Evolutionary conservation across 1,284 basidiomycete genomes (phyloP).

Genomic region (Rhodotorula glutinis): DNA sequence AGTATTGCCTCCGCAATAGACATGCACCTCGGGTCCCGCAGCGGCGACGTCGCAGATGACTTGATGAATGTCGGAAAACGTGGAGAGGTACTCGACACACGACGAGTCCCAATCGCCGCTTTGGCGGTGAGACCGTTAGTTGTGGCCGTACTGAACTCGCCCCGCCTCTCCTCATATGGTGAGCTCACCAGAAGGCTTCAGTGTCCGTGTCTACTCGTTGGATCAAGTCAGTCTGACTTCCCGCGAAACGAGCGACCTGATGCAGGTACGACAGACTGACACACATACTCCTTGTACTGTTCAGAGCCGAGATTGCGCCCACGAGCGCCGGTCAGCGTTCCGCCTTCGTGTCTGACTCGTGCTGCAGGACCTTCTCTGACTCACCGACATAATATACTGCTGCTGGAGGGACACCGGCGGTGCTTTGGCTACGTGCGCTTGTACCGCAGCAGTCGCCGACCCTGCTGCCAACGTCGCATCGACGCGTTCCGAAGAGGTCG

Average conservation of each 20-base stretch:
- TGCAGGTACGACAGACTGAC: background rate
- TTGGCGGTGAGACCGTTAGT: too few species aligned
- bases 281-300: constrained; percentile 10
- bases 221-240: background rate
- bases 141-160: too few species aligned
- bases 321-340: background rate
- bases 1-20: constrained; percentile 19
- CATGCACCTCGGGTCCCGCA: constrained; percentile 1
- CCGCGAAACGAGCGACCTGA: background rate
- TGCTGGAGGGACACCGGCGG: background rate
- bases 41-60: constrained; percentile 14
- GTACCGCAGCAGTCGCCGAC: too few species aligned
- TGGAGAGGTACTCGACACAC: constrained; percentile 15
- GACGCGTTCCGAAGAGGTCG: too few species aligned
- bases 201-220: constrained; percentile 1
- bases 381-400: too few species aligned
- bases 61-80: constrained; percentile 19
- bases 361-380: too few species aligned
- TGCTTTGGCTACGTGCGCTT: too few species aligned
- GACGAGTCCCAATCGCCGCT: constrained; percentile 8
- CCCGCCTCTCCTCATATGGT: too few species aligned
- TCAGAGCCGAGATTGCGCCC: too few species aligned
- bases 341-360: too few species aligned
- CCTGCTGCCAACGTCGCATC: too few species aligned
- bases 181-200: background rate